Evolutionary conservation across 345 rosid genomes (phyloP), one percentile per base, ranked within the genome.

Genomic region (Xanthoceras sorbifolium): DNA sequence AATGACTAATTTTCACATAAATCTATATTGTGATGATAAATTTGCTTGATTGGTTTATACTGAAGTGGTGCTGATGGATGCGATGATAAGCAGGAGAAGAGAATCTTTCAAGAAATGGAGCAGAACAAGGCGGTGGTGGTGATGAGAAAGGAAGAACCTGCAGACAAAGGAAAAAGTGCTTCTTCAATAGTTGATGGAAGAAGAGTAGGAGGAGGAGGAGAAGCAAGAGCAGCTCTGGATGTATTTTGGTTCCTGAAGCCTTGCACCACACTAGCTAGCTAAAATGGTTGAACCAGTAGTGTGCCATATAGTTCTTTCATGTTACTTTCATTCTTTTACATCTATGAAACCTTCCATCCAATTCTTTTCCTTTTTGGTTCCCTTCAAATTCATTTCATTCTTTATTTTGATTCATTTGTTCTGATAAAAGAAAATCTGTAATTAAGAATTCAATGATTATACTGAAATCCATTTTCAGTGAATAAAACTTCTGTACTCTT

Each of bases 201-300:
- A 54, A 25, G 57, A 50, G n/a, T n/a, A n/a, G 46, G 46, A 34
- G 38, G 38, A 66, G 84, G 88, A 79, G 86, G 80, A 67, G 92
- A 87, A 80, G 82, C 85, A 36, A 91, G 78, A 66, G 84, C 85
- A 66, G 84, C 85, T 5, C 82, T 90, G 67, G 94, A 92, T 71
- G 89, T 96, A 69, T 92, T 93, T 68, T 96, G 99, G 98, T 90
- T 96, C 85, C 79, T 93, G 77, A 93, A 96, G 87, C 99, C 99
- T 77, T 96, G 98, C 90, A 82, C 97, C 89, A 82, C 97, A 62
- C 76, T 87, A 36, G 86, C 93, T 11, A 83, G 82, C 78, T 86
- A 66, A 79, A 74, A 69, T 64, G 25, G 17, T 0, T 25, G n/a
- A 26, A 23, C 23, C 26, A 36, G 12, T 46, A n/a, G 2, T 60